A percentile compares a stretch with the other conserved stretches of the same genome.
phyloP scores from a whole-genome alignment of 345 rosid genomes.

The Acer saccharum region DNA sequence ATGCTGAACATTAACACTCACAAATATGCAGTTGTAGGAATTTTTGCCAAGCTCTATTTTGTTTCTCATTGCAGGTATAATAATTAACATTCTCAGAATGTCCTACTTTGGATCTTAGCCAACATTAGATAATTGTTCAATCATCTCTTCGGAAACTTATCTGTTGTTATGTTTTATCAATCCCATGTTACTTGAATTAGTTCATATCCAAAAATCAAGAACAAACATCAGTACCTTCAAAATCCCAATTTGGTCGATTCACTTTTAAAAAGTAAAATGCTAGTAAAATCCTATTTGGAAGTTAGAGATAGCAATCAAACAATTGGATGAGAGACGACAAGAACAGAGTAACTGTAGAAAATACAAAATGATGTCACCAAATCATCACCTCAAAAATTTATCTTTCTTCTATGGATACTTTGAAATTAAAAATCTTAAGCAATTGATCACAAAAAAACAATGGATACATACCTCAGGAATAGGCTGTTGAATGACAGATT shows the following conservation, averaged over 20 bases:
- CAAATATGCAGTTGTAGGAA: no score
- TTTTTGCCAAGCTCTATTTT: no score
- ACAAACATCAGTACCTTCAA: neutral
- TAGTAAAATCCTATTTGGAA: neutral
- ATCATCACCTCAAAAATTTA: neutral
- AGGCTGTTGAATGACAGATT: constrained; percentile 83
- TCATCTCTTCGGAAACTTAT: neutral
- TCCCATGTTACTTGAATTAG: neutral
- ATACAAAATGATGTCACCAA: neutral
- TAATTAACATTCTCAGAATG: neutral
- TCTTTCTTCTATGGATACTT: neutral
- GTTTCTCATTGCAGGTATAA: no score
- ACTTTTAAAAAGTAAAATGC: neutral
- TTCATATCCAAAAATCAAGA: neutral
- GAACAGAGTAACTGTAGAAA: no score
- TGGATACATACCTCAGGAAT: constrained; percentile 69
- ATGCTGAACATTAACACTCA: no score
- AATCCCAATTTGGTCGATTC: neutral
- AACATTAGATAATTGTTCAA: neutral
- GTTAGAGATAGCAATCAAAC: neutral
- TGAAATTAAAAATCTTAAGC: neutral
- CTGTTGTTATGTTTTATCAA: neutral
- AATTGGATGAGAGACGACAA: neutral
- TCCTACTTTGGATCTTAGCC: neutral
- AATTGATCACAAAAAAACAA: constrained; percentile 15